A percentile compares a stretch with the other conserved stretches of the same genome.
Evolutionary conservation across 805 yeast genomes (phyloP).

Genomic region (Monosporozyma yasuniensis): DNA sequence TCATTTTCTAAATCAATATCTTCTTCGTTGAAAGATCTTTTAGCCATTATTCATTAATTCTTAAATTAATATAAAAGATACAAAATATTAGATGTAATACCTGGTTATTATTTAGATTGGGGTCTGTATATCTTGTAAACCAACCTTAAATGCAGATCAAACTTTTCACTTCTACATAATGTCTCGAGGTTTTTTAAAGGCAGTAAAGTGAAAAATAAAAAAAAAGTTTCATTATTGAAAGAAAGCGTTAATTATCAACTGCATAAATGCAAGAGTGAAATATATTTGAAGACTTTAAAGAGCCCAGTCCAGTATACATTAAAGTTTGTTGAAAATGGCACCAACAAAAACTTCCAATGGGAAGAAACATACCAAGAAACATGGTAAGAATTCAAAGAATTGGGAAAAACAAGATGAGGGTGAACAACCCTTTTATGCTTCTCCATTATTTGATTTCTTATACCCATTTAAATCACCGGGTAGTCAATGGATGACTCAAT

Average conservation of each 20-base stretch:
- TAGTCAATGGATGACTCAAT: constrained; percentile 85
- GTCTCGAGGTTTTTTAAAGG: background rate
- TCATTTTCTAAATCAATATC: constrained; percentile 1
- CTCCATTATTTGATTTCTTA: constrained; percentile 74
- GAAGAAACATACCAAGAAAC: background rate
- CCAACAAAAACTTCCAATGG: background rate
- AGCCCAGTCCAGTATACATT: background rate
- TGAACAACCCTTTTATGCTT: constrained; percentile 35
- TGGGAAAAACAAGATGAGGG: background rate
- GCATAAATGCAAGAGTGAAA: background rate
- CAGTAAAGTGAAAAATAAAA: background rate
- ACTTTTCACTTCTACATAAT: background rate
- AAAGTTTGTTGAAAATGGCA: background rate
- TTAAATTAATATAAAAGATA: background rate
- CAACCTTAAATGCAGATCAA: background rate
- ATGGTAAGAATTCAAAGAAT: background rate
- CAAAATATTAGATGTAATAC: no score
- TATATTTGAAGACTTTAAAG: background rate
- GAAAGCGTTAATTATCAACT: background rate
- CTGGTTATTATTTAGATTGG: no score
- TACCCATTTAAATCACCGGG: constrained; percentile 71
- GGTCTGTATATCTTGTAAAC: background rate
- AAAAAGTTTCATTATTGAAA: background rate
- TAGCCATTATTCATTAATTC: background rate
- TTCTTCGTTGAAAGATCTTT: background rate